These are phyloP conservation scores for Leccinum fibrillosum DNA, from an alignment of 768 basidiomycete genomes.

Conservation along the genomic window DNA sequence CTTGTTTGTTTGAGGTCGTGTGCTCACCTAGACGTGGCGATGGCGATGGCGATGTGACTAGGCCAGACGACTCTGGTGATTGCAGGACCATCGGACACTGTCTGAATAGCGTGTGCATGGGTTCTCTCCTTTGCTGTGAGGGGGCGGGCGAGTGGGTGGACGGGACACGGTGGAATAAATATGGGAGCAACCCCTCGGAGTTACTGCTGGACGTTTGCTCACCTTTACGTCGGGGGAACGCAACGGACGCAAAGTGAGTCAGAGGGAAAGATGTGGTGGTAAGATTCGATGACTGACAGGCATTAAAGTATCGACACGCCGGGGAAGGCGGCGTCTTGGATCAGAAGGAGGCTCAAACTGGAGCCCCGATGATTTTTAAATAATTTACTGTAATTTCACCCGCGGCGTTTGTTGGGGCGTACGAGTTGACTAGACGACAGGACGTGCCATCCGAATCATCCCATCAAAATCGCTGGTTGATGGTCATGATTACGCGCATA, in stretches of 20 bases:
- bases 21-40: conserved; percentile 9
- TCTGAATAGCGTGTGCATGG: neutral
- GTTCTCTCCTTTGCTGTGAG: neutral
- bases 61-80: neutral
- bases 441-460: neutral
- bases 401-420: neutral
- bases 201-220: neutral
- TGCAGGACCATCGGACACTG: neutral
- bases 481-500: neutral
- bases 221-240: neutral
- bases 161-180: neutral
- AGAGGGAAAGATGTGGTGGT: neutral
- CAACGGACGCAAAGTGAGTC: neutral
- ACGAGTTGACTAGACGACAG: conserved; percentile 2
- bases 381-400: neutral
- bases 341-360: neutral
- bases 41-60: neutral
- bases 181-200: neutral
- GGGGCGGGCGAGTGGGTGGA: neutral
- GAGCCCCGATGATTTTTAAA: neutral
- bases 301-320: conserved; percentile 2
- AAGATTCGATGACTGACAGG: neutral
- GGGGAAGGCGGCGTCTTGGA: neutral
- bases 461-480: neutral
- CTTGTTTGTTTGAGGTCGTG: neutral